A percentile compares a stretch with the other conserved stretches of the same genome.
These are phyloP conservation scores for Porphyrellus cyaneotinctus DNA, from an alignment of 768 basidiomycete genomes.

Conservation along the genomic window DNA sequence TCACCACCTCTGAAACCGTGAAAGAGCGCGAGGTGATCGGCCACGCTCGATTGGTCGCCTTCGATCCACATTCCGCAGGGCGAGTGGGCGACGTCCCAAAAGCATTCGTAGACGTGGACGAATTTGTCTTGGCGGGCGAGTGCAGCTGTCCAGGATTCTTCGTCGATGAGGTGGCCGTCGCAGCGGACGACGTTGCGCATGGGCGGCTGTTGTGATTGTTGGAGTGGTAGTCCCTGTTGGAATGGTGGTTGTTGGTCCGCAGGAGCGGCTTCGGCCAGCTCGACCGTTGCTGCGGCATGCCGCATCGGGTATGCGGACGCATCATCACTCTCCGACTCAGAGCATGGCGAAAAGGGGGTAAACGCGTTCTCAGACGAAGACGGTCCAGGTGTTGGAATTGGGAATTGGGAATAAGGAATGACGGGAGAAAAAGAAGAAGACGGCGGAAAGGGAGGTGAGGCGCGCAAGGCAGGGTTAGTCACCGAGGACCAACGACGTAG, in stretches of 20 bases:
- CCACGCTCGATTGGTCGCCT: conserved; percentile 32
- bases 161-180: conserved; percentile 27
- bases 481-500: conserved; percentile 32
- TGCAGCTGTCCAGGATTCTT: conserved; percentile 25
- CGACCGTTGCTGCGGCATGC: conserved; percentile 22
- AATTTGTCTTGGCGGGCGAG: conserved; percentile 20
- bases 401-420: conserved; percentile 20
- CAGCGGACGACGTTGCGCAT: conserved; percentile 22
- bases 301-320: conserved; percentile 6
- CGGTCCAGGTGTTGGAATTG: neutral
- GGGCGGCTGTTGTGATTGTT: neutral
- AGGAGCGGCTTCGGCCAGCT: conserved; percentile 8
- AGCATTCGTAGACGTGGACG: conserved; percentile 30
- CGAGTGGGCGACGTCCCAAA: conserved; percentile 24
- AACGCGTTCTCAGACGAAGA: conserved; percentile 9
- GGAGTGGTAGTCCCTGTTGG: neutral
- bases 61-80: conserved; percentile 34
- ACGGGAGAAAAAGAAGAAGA: conserved; percentile 8
- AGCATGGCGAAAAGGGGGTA: conserved; percentile 17
- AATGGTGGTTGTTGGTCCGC: conserved; percentile 6
- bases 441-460: conserved; percentile 14
- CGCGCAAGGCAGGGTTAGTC: conserved; percentile 25
- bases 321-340: conserved; percentile 26
- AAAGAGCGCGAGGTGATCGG: conserved; percentile 30
- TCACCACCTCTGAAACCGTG: conserved; percentile 31